Evolutionary conservation across 306 rosid genomes (phyloP).

Genomic region (Castanea crenata): DNA sequence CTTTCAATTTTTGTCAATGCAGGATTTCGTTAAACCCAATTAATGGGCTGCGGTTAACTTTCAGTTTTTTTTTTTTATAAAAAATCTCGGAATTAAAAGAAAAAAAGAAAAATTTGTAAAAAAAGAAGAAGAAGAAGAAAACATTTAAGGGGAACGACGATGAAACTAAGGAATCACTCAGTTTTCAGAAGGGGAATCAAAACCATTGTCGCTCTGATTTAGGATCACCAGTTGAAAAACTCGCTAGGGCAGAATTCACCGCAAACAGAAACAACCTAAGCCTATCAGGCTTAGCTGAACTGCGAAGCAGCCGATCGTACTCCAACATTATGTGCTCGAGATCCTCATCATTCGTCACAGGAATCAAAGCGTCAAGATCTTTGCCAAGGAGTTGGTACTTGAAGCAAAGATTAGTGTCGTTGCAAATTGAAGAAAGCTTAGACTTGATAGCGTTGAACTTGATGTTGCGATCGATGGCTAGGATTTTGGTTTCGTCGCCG

Average conservation of each 20-base stretch:
- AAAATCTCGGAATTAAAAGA: too few species aligned
- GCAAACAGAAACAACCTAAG: conserved; percentile 70
- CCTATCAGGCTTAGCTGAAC: conserved; percentile 67
- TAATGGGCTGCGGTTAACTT: too few species aligned
- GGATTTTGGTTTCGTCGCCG: conserved; percentile 88
- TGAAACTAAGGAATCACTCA: too few species aligned
- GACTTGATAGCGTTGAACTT: conserved; percentile 43
- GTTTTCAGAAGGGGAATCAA: background rate
- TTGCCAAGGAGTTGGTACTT: conserved; percentile 92
- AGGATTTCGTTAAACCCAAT: too few species aligned
- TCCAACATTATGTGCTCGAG: conserved; percentile 83
- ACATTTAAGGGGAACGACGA: too few species aligned
- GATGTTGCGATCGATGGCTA: conserved; percentile 66
- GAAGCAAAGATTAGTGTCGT: conserved; percentile 39
- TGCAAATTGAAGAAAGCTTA: conserved; percentile 56
- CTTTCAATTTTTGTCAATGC: too few species aligned
- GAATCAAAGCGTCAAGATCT: conserved; percentile 84
- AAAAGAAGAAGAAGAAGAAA: too few species aligned
- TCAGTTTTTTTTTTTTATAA: too few species aligned
- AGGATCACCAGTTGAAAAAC: background rate
- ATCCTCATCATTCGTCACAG: conserved; percentile 83
- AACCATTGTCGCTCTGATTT: conserved; percentile 76
- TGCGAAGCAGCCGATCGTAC: conserved; percentile 66
- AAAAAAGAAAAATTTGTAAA: too few species aligned
- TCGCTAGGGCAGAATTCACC: background rate